Conservation (phyloP, 108 stramenopile genomes). For the Nitzschia putrida region DNA sequence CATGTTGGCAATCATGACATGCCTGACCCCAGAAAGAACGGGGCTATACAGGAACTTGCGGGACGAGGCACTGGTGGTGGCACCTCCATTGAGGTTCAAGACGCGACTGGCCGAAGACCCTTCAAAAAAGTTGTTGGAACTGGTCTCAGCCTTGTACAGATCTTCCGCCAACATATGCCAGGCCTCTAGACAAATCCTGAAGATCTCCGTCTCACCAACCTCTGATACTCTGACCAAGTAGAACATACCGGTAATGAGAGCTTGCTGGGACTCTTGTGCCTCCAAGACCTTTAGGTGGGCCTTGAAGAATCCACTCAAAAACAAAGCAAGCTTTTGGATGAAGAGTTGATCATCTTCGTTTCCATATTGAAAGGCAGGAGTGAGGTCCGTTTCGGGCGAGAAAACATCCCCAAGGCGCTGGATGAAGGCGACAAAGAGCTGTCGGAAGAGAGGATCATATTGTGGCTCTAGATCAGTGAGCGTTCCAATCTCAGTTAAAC, state of each 20-base stretch:
- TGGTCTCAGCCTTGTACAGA: slow-evolving; percentile 86
- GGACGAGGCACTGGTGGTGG: slow-evolving; percentile 31
- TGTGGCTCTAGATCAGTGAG: slow-evolving; percentile 87
- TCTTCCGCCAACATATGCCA: slow-evolving; percentile 97
- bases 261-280: slow-evolving; percentile 78
- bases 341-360: slow-evolving; percentile 91
- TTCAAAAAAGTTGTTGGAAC: slow-evolving; percentile 32
- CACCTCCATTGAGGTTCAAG: slow-evolving; percentile 59
- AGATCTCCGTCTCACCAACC: slow-evolving; percentile 97
- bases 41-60: slow-evolving; percentile 84
- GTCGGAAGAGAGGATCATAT: slow-evolving; percentile 88
- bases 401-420: slow-evolving; percentile 74
- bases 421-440: slow-evolving; percentile 83
- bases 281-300: slow-evolving; percentile 89
- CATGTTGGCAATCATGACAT: slow-evolving; percentile 97
- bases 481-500: slow-evolving; percentile 96
- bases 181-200: slow-evolving; percentile 97
- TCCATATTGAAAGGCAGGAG: slow-evolving; percentile 85
- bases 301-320: slow-evolving; percentile 90
- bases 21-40: slow-evolving; percentile 87
- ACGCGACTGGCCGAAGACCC: slow-evolving; percentile 41
- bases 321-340: slow-evolving; percentile 93
- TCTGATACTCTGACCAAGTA: slow-evolving; percentile 95
- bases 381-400: slow-evolving; percentile 84
- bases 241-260: slow-evolving; percentile 86